These are phyloP conservation scores for Symbiotaphrina buchneri DNA, from an alignment of 495 filamentous ascomycete genomes.

Conservation along the genomic window DNA sequence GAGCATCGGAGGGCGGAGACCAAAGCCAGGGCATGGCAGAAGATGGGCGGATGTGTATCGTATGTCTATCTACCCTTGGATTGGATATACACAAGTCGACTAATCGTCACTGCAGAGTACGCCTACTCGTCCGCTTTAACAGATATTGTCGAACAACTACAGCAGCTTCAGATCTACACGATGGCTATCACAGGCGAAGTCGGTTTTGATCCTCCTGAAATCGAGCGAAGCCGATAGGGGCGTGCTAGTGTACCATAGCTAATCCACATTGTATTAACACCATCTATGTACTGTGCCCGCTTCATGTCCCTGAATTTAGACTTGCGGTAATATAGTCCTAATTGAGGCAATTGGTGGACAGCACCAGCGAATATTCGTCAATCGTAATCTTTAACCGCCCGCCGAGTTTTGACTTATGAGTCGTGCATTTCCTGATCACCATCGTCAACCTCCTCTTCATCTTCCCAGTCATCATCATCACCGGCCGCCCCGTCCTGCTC, in stretches of 20 bases:
- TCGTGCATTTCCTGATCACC: constrained; percentile 27
- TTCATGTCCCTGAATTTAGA: too few relatives aligned
- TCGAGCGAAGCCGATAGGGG: too few relatives aligned
- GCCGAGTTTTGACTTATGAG: constrained; percentile 12
- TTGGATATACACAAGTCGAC: not conserved
- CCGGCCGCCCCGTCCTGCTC: constrained; percentile 14
- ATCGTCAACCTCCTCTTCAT: constrained; percentile 14
- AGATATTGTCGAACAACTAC: constrained; percentile 28
- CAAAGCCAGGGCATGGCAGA: constrained; percentile 1
- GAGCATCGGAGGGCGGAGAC: not conserved
- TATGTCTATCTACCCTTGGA: not conserved
- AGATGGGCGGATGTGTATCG: constrained; percentile 25
- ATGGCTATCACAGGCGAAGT: constrained; percentile 30
- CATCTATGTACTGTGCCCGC: not conserved
- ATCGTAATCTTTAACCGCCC: not conserved
- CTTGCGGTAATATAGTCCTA: too few relatives aligned
- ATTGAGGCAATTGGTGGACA: too few relatives aligned
- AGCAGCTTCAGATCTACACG: constrained; percentile 25
- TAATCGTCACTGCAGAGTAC: constrained; percentile 9
- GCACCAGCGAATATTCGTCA: not conserved
- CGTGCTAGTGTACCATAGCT: too few relatives aligned
- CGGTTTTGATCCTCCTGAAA: constrained; percentile 12
- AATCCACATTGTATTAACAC: not conserved
- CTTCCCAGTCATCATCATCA: constrained; percentile 4
- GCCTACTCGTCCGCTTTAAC: constrained; percentile 28